Conservation (phyloP, 495 filamentous ascomycete genomes). For the Aspergillus olivimuriae region DNA sequence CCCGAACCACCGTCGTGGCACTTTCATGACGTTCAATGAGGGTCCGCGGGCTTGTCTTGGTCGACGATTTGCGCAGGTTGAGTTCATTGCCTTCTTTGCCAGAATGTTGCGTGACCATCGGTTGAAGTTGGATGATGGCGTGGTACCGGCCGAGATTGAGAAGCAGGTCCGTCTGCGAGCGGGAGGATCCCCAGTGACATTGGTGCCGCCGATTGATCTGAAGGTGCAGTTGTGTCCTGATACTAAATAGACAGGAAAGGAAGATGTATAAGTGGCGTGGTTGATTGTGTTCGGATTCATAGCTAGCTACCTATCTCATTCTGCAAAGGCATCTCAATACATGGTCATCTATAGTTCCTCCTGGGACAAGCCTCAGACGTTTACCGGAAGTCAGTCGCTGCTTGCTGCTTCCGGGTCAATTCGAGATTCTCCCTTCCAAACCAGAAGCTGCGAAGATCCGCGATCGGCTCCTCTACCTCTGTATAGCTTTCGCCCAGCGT, state of each 20-base stretch:
- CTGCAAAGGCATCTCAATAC: no score
- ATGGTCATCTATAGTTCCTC: background rate
- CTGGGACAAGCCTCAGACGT: background rate
- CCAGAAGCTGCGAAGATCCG: slow-evolving; percentile 16
- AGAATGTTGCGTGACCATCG: background rate
- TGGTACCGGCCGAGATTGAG: background rate
- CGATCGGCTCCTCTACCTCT: slow-evolving; percentile 25
- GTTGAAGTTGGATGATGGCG: background rate
- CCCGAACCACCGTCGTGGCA: background rate
- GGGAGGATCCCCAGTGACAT: background rate
- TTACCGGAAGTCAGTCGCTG: slow-evolving; percentile 13
- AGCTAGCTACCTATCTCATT: no score
- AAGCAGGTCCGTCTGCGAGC: background rate
- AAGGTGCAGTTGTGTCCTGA: background rate
- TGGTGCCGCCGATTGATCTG: background rate
- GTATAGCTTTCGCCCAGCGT: slow-evolving; percentile 25
- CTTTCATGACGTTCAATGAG: background rate
- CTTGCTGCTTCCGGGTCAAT: slow-evolving; percentile 17
- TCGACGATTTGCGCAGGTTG: background rate
- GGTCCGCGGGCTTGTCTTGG: background rate
- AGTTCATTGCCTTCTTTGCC: background rate
- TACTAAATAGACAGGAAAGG: background rate
- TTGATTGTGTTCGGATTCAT: background rate
- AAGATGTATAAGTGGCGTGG: background rate
- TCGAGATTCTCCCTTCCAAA: slow-evolving; percentile 17